These are phyloP conservation scores for Trichoderma guizhouense DNA, from an alignment of 2,329 filamentous ascomycete genomes.

Conservation along the genomic window DNA sequence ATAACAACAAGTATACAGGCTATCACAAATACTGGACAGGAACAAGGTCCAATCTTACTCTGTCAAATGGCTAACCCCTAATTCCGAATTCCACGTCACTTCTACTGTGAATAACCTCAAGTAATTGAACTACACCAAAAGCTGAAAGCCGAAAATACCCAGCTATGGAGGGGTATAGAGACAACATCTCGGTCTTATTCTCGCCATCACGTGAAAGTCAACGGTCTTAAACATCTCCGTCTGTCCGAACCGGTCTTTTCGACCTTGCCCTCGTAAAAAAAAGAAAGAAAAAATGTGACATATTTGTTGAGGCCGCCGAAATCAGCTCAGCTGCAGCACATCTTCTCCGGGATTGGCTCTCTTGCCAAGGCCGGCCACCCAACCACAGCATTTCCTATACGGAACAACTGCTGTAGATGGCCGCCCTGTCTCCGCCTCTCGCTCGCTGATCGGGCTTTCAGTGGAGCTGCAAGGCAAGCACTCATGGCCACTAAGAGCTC, in stretches of 20 bases:
- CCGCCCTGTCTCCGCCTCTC: neutral
- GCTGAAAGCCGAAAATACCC: neutral
- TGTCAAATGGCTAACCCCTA: neutral
- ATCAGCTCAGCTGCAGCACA: neutral
- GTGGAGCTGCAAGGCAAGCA: conserved; percentile 5
- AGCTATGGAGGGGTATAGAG: neutral
- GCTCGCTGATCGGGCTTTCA: neutral
- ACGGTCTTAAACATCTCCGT: neutral
- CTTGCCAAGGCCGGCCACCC: neutral
- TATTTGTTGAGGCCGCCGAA: neutral
- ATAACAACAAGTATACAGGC: neutral
- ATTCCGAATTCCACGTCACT: neutral
- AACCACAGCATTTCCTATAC: neutral
- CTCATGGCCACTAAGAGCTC: neutral
- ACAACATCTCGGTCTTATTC: neutral
- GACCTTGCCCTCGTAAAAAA: neutral
- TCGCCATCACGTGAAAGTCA: neutral
- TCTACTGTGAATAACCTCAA: neutral
- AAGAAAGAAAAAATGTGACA: neutral
- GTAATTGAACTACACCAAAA: neutral
- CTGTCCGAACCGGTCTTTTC: neutral
- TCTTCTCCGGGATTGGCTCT: neutral
- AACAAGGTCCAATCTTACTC: neutral
- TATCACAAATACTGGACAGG: neutral
- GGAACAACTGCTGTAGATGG: neutral